Conservation (phyloP, 352 stramenopile genomes). For the Globisporangium sylvaticum region DNA sequence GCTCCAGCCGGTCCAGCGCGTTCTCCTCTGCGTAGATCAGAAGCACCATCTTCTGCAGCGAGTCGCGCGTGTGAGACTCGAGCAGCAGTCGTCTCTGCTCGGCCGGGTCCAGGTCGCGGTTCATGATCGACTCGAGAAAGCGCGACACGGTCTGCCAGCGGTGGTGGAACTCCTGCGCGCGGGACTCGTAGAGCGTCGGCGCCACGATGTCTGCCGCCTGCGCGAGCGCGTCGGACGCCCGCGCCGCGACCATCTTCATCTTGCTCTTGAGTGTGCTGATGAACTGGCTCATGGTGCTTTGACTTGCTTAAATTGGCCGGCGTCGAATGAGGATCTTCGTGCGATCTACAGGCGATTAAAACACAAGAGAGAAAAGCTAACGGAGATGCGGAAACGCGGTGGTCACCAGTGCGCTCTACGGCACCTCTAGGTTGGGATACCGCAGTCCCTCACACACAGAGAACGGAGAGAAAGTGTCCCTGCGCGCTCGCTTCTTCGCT, state of each 20-base stretch:
- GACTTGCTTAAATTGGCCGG: background rate
- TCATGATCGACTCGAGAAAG: constrained; percentile 72
- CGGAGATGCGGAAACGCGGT: background rate
- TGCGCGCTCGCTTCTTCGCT: background rate
- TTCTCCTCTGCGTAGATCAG: constrained; percentile 85
- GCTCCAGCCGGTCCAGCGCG: constrained; percentile 61
- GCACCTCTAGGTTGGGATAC: background rate
- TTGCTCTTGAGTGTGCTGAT: constrained; percentile 80
- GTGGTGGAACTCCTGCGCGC: constrained; percentile 83
- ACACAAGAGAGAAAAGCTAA: background rate
- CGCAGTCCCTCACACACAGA: background rate
- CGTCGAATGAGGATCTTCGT: background rate
- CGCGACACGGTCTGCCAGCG: constrained; percentile 73
- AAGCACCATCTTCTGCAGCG: constrained; percentile 81
- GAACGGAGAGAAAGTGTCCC: background rate
- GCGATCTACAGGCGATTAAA: background rate
- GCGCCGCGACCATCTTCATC: constrained; percentile 68
- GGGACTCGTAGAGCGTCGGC: constrained; percentile 79
- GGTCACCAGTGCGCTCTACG: background rate
- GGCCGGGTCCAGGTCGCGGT: constrained; percentile 53
- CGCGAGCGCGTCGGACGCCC: constrained; percentile 62
- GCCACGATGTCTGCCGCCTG: constrained; percentile 78
- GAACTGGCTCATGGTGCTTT: constrained; percentile 16
- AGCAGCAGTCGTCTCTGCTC: constrained; percentile 76
- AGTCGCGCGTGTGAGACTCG: constrained; percentile 79